Percentiles rank a stretch among this genome's conserved stretches.
phyloP scores from a whole-genome alignment of 2,329 filamentous ascomycete genomes.

The Fusarium albidum region DNA sequence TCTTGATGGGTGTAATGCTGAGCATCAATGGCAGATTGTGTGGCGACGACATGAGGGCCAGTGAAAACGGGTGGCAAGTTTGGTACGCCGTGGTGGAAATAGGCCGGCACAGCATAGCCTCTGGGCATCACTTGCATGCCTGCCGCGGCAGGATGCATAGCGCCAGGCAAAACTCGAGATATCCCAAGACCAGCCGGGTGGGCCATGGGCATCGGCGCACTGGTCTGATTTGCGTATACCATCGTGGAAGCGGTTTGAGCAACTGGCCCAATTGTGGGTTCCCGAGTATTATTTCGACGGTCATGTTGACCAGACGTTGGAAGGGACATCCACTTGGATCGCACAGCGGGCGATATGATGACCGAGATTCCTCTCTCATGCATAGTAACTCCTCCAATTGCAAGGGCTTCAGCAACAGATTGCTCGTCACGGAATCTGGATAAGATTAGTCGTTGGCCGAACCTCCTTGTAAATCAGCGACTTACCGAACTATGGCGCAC shows the following conservation, averaged over 20 bases:
- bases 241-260: constrained; percentile 1
- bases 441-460: not conserved
- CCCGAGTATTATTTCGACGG: constrained; percentile 4
- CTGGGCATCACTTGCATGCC: constrained; percentile 6
- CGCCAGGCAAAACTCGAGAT: constrained; percentile 7
- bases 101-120: constrained; percentile 3
- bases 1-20: constrained; percentile 6
- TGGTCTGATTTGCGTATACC: constrained; percentile 14
- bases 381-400: constrained; percentile 32
- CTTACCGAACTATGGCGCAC: constrained; percentile 43
- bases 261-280: not conserved
- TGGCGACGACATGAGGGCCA: not conserved
- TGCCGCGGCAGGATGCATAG: constrained; percentile 15
- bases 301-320: not conserved
- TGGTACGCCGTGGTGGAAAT: constrained; percentile 6
- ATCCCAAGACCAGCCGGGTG: not conserved
- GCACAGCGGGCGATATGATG: constrained; percentile 37
- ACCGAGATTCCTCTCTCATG: constrained; percentile 40
- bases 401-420: constrained; percentile 40
- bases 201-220: constrained; percentile 1
- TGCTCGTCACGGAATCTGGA: constrained; percentile 40
- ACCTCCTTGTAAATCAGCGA: not conserved
- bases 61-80: constrained; percentile 8
- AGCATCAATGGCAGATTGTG: constrained; percentile 1
- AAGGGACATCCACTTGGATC: constrained; percentile 44